A percentile compares a stretch with the other conserved stretches of the same genome.
phyloP scores from a whole-genome alignment of 78 protist species.

The Guillardia theta region DNA sequence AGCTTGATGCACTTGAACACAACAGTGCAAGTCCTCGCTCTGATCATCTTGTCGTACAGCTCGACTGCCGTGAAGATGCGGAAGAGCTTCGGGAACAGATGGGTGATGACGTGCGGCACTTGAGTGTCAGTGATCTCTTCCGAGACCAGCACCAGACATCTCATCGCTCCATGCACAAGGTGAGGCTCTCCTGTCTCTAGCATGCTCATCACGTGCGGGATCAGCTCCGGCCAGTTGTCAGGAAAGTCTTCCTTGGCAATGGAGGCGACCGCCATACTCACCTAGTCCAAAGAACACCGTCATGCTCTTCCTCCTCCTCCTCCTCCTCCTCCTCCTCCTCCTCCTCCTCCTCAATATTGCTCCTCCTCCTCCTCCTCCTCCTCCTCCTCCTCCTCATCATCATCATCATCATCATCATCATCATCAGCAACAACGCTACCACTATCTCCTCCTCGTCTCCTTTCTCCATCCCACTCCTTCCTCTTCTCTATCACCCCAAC shows the following conservation, averaged over 20 bases:
- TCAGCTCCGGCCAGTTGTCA: not conserved
- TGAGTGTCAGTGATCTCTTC: not conserved
- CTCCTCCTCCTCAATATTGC: too few species aligned
- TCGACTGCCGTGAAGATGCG: not conserved
- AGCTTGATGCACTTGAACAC: not conserved
- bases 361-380: too few species aligned
- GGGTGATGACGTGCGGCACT: not conserved
- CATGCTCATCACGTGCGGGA: not conserved
- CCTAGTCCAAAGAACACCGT: not conserved
- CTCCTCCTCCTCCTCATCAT: too few species aligned
- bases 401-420: too few species aligned
- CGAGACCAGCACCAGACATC: not conserved
- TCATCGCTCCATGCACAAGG: not conserved
- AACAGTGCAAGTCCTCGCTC: slow-evolving; percentile 2
- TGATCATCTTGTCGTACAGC: not conserved
- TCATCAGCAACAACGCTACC: too few species aligned
- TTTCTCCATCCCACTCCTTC: too few species aligned
- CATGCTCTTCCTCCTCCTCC: too few species aligned
- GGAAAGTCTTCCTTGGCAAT: not conserved
- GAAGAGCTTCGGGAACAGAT: not conserved
- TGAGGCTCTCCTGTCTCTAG: not conserved
- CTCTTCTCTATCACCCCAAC: too few species aligned
- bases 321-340: too few species aligned
- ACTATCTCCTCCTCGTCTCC: too few species aligned
- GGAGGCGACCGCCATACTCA: not conserved